Evolutionary conservation across 73 alveolate species (phyloP).

Genomic region (Effrenium voratum): DNA sequence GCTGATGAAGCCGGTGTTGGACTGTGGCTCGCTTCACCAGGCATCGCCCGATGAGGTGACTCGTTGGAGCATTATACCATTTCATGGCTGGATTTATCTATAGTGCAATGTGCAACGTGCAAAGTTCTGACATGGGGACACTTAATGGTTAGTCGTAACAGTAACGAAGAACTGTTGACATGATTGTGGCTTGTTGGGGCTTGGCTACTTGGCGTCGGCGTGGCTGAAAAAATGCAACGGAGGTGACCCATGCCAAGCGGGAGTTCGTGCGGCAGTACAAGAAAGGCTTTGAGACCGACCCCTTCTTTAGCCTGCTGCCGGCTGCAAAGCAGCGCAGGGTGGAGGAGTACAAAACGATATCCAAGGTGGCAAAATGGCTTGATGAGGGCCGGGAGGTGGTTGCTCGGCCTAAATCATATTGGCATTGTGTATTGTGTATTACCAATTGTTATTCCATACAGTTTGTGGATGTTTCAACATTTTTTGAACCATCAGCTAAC

Average conservation of each 20-base stretch:
- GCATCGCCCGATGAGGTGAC: not conserved
- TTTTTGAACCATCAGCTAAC: no score
- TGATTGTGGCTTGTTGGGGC: not conserved
- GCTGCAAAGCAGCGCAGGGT: slow-evolving; percentile 37
- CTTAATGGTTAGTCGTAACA: not conserved
- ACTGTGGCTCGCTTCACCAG: not conserved
- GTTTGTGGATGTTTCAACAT: no score
- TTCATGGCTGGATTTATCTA: not conserved
- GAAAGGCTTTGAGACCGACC: not conserved
- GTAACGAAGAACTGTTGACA: not conserved
- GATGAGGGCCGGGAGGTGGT: not conserved
- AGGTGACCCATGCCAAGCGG: not conserved
- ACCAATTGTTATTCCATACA: no score
- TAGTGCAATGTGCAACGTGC: not conserved
- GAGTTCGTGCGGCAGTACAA: not conserved
- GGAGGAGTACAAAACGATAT: not conserved
- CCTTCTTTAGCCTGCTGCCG: not conserved
- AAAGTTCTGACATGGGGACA: not conserved
- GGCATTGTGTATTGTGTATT: no score
- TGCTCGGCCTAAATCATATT: not conserved
- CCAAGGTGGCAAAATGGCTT: not conserved
- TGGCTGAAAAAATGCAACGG: no score
- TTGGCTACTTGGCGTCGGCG: no score
- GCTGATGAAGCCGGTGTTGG: not conserved
- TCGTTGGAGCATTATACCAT: not conserved